Evolutionary conservation across 257 asterid genomes (phyloP).

Genomic region (Ehretia macrophylla): DNA sequence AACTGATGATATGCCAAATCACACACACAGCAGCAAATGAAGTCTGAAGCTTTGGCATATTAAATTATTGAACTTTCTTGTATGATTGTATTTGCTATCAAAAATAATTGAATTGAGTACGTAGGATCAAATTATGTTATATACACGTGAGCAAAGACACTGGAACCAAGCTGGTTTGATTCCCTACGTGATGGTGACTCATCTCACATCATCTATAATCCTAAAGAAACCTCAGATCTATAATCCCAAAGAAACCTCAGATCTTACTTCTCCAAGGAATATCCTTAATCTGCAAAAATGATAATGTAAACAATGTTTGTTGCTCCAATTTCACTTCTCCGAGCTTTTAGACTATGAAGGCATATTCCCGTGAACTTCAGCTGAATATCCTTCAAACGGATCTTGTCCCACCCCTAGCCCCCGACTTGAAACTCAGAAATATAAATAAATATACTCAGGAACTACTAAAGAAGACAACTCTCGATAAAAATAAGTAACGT

Average conservation of each 20-base stretch:
- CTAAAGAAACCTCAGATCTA: not conserved
- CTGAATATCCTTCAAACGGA: not conserved
- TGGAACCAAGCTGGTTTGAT: conserved; percentile 10
- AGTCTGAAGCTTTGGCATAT: not conserved
- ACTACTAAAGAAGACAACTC: no score
- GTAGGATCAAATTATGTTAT: conserved; percentile 5
- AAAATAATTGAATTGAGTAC: conserved; percentile 3
- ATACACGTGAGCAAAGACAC: conserved; percentile 17
- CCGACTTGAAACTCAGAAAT: no score
- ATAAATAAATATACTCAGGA: no score
- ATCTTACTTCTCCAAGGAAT: not conserved
- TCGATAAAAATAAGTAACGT: no score
- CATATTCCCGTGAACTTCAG: not conserved
- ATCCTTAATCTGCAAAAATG: not conserved
- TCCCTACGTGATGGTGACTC: conserved; percentile 14
- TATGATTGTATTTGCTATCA: conserved; percentile 15
- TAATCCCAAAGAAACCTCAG: not conserved
- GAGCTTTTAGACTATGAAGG: not conserved
- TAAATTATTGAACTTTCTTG: conserved; percentile 12
- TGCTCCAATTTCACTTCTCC: not conserved
- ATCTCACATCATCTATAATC: conserved; percentile 13
- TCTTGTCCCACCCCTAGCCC: not conserved
- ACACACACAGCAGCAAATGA: not conserved
- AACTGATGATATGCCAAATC: not conserved
- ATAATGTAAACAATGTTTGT: not conserved